Conservation (phyloP, 148 eudicot genomes). For the Suaeda aralocaspica region DNA sequence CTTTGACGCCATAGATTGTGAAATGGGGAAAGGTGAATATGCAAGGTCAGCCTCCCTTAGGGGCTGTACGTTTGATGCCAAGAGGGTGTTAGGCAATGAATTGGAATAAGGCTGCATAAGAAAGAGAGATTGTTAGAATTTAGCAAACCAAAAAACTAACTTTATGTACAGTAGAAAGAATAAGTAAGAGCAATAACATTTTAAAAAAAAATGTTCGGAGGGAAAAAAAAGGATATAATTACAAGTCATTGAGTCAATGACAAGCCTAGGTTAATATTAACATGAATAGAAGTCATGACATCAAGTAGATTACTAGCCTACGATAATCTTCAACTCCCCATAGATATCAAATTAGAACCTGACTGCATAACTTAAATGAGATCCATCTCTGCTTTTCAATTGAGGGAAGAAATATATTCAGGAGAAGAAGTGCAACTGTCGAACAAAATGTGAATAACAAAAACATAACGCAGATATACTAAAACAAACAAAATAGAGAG, state of each 20-base stretch:
- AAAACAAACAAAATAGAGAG: not conserved
- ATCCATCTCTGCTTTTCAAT: not conserved
- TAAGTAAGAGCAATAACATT: not conserved
- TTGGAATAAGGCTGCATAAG: slow-evolving; percentile 58
- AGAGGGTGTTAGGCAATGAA: slow-evolving; percentile 55
- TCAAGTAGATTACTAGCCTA: not conserved
- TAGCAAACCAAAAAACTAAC: not conserved
- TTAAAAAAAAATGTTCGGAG: not conserved
- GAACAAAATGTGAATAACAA: not conserved
- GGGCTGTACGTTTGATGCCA: slow-evolving; percentile 61
- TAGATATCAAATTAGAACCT: not conserved
- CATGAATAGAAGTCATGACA: not conserved
- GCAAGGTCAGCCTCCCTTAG: slow-evolving; percentile 68
- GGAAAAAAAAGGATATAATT: not conserved
- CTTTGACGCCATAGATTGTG: slow-evolving; percentile 61
- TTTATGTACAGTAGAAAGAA: not conserved
- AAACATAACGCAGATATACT: not conserved
- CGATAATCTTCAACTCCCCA: not conserved
- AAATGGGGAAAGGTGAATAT: slow-evolving; percentile 61
- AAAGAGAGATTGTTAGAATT: not conserved
- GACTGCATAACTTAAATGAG: not conserved
- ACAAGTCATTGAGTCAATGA: not conserved
- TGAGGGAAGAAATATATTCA: not conserved
- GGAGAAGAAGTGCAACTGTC: not conserved
- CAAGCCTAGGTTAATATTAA: not conserved